A percentile compares a stretch with the other conserved stretches of the same genome.
Evolutionary conservation across 495 filamentous ascomycete genomes (phyloP).

Genomic region (Penicillium canescens): DNA sequence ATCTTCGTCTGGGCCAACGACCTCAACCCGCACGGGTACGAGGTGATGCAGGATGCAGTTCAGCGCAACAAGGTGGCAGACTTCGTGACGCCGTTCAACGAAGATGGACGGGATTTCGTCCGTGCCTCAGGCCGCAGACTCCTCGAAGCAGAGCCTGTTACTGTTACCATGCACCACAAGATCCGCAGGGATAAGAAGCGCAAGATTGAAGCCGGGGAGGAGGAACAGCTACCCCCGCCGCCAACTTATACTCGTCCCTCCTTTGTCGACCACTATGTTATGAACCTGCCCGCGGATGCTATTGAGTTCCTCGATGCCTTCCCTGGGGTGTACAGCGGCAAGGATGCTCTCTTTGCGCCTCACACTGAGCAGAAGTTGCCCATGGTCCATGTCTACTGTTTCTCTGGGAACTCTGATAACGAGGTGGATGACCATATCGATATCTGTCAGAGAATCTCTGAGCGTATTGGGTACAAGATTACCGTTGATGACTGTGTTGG

Average conservation of each 20-base stretch:
- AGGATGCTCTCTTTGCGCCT: constrained; percentile 64
- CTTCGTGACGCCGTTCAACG: constrained; percentile 76
- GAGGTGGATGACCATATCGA: constrained; percentile 59
- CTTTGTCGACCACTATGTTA: constrained; percentile 86
- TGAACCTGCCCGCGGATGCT: constrained; percentile 93
- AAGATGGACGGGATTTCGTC: constrained; percentile 83
- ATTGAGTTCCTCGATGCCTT: constrained; percentile 84
- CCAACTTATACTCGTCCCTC: constrained; percentile 56
- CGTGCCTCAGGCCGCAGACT: constrained; percentile 62
- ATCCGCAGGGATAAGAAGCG: constrained; percentile 24
- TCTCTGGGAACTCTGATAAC: constrained; percentile 72
- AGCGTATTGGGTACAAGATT: constrained; percentile 61
- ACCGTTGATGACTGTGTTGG: constrained; percentile 55
- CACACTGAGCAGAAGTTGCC: constrained; percentile 62
- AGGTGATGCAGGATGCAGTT: constrained; percentile 67
- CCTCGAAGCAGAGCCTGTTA: constrained; percentile 47
- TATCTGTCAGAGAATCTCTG: constrained; percentile 68
- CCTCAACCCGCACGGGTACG: constrained; percentile 86
- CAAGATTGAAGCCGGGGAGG: constrained; percentile 15
- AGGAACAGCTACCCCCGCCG: constrained; percentile 33
- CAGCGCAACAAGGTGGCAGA: constrained; percentile 73
- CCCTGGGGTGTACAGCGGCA: constrained; percentile 73
- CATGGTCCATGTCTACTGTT: constrained; percentile 89
- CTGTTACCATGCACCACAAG: constrained; percentile 43
- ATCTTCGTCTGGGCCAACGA: constrained; percentile 98